Conservation (phyloP, 805 yeast species). For the Yarrowia porcina region DNA sequence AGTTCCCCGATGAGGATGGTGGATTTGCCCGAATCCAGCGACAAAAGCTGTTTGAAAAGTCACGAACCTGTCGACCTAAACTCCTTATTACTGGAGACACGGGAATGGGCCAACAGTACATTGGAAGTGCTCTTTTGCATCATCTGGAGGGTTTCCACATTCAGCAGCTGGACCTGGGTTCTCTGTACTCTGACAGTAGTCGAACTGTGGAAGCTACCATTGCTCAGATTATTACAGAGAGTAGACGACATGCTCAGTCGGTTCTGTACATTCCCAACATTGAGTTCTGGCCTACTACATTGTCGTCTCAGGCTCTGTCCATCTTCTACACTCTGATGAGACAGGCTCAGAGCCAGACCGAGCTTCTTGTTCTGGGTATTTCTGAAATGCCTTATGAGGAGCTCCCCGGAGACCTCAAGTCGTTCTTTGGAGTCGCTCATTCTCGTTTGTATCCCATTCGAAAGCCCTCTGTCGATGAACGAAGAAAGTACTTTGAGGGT, state of each 20-base stretch:
- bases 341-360: slow-evolving; percentile 66
- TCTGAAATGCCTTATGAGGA: slow-evolving; percentile 49
- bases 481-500: slow-evolving; percentile 53
- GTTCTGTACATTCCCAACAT: slow-evolving; percentile 79
- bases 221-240: slow-evolving; percentile 81
- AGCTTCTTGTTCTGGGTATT: slow-evolving; percentile 69
- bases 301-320: slow-evolving; percentile 66
- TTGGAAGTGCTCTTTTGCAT: slow-evolving; percentile 77
- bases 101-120: slow-evolving; percentile 85
- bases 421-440: slow-evolving; percentile 56
- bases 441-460: slow-evolving; percentile 48
- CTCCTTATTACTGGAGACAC: slow-evolving; percentile 65
- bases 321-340: slow-evolving; percentile 69
- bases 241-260: slow-evolving; percentile 84
- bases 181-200: slow-evolving; percentile 71
- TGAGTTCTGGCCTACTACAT: slow-evolving; percentile 68
- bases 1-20: slow-evolving; percentile 57
- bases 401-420: slow-evolving; percentile 47
- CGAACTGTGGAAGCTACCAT: slow-evolving; percentile 79
- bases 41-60: slow-evolving; percentile 45
- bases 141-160: slow-evolving; percentile 85
- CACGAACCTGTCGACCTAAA: slow-evolving; percentile 80
- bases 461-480: slow-evolving; percentile 47
- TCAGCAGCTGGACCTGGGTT: slow-evolving; percentile 78
- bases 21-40: slow-evolving; percentile 70